Evolutionary conservation across 139 green algal genomes (phyloP), one percentile per base, ranked within the genome.

Genomic region (Penium margaritaceum): DNA sequence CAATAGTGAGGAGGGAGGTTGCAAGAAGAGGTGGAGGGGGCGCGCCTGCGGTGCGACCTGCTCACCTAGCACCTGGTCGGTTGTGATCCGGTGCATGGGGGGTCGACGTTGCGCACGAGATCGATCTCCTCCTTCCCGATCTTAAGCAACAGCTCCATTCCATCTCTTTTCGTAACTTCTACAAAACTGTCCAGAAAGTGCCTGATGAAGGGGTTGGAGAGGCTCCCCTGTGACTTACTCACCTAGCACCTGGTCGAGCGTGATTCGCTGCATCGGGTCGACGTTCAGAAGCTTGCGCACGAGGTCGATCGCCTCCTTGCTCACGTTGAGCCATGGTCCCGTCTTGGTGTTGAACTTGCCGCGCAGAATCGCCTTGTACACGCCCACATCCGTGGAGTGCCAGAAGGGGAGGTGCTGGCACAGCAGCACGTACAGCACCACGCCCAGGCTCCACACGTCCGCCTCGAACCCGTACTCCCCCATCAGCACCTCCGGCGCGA

Each of bases 371-470:
- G 32, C 33, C 1, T 30, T 2, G 58, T 66, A 66, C 58, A 66
- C 32, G 58, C 32, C 58, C 2, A 66, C 36, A 19, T 66, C 32
- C 0, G 32, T 66, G 32, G 24, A 27, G 15, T 66, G 32, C 32
- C 33, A 38, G 33, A 66, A 66, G 15, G 58, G 58, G 27, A 66
- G 33, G 58, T 29, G 58, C 33, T 39, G 32, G 27, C 19, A 39
- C 12, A 66, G 58, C 0, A 66, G 58, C 0, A 29, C 36, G 33
- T 66, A 66, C 6, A 66, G 58, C 24, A 66, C 30, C 19, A 66
- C 58, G 12, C 58, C 58, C 0, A 38, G 33, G 58, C 58, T 66
- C 58, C 58, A 66, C 32, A 66, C 33, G 58, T 66, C 58, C 15
- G 36, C 58, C 36, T 66, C 58, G 6, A 39, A 44, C 19, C 58